Evolutionary conservation across 768 basidiomycete species (phyloP).

Genomic region (Pilatotrama ljubarskyi): DNA sequence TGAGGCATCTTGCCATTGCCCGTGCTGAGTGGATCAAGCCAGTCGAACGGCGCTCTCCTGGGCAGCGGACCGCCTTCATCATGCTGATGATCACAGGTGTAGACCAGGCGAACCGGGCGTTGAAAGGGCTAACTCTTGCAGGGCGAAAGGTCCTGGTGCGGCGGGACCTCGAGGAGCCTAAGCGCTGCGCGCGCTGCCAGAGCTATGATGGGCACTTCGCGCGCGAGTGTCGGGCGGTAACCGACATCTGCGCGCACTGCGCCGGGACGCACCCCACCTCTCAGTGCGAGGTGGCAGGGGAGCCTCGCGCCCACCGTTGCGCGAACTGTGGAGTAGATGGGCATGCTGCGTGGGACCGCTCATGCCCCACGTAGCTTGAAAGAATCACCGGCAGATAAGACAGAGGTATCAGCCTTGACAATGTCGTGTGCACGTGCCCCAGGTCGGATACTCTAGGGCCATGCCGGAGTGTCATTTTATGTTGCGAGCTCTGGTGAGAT

Average conservation of each 20-base stretch:
- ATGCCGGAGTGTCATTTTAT: too few species aligned
- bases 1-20: too few species aligned
- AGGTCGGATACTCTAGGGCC: too few species aligned
- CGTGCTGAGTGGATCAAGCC: too few species aligned
- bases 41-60: background rate
- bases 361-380: slow-evolving; percentile 29
- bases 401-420: too few species aligned
- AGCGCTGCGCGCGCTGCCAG: slow-evolving; percentile 32
- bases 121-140: too few species aligned
- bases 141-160: slow-evolving; percentile 12
- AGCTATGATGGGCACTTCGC: slow-evolving; percentile 17
- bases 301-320: slow-evolving; percentile 18
- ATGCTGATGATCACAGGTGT: slow-evolving; percentile 23
- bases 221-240: slow-evolving; percentile 1
- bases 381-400: too few species aligned
- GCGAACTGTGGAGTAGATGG: slow-evolving; percentile 27
- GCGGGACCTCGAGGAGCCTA: slow-evolving; percentile 26
- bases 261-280: slow-evolving; percentile 24
- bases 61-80: slow-evolving; percentile 28
- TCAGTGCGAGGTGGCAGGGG: slow-evolving; percentile 9
- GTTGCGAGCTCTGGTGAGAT: too few species aligned
- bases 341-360: slow-evolving; percentile 32
- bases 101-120: slow-evolving; percentile 27
- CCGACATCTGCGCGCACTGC: slow-evolving; percentile 22
- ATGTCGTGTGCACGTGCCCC: too few species aligned